These are phyloP conservation scores for Proliferodiscus dingleyae DNA, from an alignment of 2,329 filamentous ascomycete genomes.

Conservation along the genomic window DNA sequence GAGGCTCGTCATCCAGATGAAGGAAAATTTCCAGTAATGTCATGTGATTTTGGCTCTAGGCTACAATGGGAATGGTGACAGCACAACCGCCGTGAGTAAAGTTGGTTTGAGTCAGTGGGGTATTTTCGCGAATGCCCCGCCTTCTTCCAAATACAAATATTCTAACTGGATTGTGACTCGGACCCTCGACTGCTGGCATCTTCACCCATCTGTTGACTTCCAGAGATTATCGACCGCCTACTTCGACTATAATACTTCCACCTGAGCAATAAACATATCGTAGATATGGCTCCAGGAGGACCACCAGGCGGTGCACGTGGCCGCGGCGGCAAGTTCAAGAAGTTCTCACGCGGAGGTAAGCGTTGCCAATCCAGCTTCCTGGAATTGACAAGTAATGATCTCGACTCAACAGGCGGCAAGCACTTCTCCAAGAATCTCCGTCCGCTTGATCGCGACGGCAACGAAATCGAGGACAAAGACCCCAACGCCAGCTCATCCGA, in stretches of 20 bases:
- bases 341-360: conserved; percentile 85
- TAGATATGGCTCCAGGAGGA: conserved; percentile 47
- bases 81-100: background rate
- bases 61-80: background rate
- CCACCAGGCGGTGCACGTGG: conserved; percentile 44
- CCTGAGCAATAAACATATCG: background rate
- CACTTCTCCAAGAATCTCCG: conserved; percentile 90
- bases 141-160: conserved; percentile 12
- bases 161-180: conserved; percentile 11
- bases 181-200: background rate
- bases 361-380: background rate
- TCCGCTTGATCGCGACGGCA: conserved; percentile 84
- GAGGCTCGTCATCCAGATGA: conserved; percentile 7
- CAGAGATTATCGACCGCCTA: too few species aligned
- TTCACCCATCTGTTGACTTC: background rate
- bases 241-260: background rate
- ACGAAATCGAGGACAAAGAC: conserved; percentile 76
- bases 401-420: conserved; percentile 66
- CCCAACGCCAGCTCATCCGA: conserved; percentile 44
- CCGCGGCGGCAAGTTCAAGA: conserved; percentile 90
- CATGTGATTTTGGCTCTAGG: conserved; percentile 14
- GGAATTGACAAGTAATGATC: conserved; percentile 18
- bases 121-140: conserved; percentile 3
- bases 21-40: conserved; percentile 10
- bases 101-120: background rate